Evolutionary conservation across 2,329 filamentous ascomycete species (phyloP).

Genomic region (Onygena corvina): DNA sequence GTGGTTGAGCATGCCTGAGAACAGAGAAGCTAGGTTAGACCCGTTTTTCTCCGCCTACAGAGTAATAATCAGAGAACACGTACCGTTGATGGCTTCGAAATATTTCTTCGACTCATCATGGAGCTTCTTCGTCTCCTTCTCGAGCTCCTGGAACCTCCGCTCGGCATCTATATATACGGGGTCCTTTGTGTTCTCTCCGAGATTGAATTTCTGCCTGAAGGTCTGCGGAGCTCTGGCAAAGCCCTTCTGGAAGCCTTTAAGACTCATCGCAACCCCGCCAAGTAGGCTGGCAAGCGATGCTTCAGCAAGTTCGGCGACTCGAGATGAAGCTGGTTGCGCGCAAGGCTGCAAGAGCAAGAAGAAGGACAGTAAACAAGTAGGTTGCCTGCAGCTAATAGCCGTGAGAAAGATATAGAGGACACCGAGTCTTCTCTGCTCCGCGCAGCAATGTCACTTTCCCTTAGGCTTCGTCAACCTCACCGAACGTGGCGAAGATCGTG

Average conservation of each 20-base stretch:
- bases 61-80: slow-evolving; percentile 10
- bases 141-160: slow-evolving; percentile 82
- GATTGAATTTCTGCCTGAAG: slow-evolving; percentile 83
- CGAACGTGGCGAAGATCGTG: slow-evolving; percentile 1
- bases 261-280: slow-evolving; percentile 56
- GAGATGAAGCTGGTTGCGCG: neutral
- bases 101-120: slow-evolving; percentile 97
- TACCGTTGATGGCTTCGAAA: slow-evolving; percentile 88
- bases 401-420: neutral
- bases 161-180: slow-evolving; percentile 90
- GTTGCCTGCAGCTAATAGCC: neutral
- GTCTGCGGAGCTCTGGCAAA: slow-evolving; percentile 81
- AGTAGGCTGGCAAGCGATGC: neutral
- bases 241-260: slow-evolving; percentile 90
- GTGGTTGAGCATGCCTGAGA: slow-evolving; percentile 72
- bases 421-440: neutral
- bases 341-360: neutral
- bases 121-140: slow-evolving; percentile 89
- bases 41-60: neutral
- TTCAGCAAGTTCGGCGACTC: neutral
- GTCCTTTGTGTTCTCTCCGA: slow-evolving; percentile 92
- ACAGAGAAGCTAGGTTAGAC: neutral
- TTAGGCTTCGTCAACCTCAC: neutral
- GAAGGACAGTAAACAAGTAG: neutral
- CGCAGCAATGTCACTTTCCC: neutral